Base-by-base conservation (phyloP, 2,329 filamentous ascomycete genomes). In the Chaetomiaceae sp. region DNA sequence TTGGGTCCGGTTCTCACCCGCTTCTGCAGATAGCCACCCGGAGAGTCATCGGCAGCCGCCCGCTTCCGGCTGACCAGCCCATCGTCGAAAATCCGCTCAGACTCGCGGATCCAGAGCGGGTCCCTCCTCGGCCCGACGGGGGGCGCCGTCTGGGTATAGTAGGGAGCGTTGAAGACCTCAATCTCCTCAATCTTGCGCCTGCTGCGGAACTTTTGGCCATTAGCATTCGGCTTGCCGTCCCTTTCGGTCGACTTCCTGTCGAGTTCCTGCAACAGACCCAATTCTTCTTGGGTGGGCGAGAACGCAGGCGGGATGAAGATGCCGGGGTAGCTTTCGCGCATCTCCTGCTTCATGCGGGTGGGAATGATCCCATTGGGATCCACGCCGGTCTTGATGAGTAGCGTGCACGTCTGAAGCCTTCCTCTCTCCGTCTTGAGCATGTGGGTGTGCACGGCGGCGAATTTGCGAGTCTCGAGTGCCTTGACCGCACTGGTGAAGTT, bases 121-220 rank as follows among this genome's bases (percentile, higher is more conserved):
- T 60, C 58, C 12, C 46, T 49, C 37, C 33, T 55, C 8, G 52
- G 23, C 38, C 37, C 40, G n/a, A 30, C 20, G 9, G 49, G 23
- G 33, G 49, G 48, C 12, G 50, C 51, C 39, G 51, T 55, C 56
- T 65, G 51, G 50, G 63, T 64, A 60, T 79, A 79, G 23, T 77
- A 73, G 3, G 76, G 76, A 2, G 76, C 76, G 45, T 71, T 68
- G 23, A 79, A 60, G n/a, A 72, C 67, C 31, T 75, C 74, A 16
- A 79, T 68, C 44, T 74, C 72, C 9, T 69, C 42, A 72, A 67
- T 57, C 59, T 57, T 63, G 53, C 57, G 52, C 71, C 65, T 47
- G 70, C 65, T 54, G 50, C 45, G 58, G 55, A 58, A 62, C 48
- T 59, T 62, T n/a, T 58, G 53, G 25, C 57, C 57, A 34, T 62